A percentile compares a stretch with the other conserved stretches of the same genome.
Conservation (phyloP, 495 filamentous ascomycete genomes). For the Tuber melanosporum region DNA sequence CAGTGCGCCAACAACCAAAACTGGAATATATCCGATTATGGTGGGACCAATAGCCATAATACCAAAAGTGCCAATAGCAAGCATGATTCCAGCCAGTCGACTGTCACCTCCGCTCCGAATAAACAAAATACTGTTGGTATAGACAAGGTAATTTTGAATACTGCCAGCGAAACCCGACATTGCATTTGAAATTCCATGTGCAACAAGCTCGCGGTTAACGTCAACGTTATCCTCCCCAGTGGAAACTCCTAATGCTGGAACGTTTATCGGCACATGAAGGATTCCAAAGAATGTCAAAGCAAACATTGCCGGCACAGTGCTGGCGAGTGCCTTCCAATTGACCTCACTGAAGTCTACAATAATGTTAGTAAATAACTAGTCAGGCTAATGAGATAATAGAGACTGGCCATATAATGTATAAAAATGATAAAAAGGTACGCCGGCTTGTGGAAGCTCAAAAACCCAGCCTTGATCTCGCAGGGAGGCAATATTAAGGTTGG, state of each 20-base stretch:
- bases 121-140: conserved; percentile 92
- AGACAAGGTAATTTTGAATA: conserved; percentile 96
- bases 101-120: conserved; percentile 83
- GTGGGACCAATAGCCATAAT: conserved; percentile 78
- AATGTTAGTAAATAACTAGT: conserved; percentile 34
- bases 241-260: conserved; percentile 81
- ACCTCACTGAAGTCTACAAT: conserved; percentile 61
- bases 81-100: conserved; percentile 75
- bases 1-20: conserved; percentile 90
- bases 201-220: conserved; percentile 83
- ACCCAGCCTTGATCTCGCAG: conserved; percentile 76
- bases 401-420: conserved; percentile 82
- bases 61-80: conserved; percentile 70
- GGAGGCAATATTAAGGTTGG: conserved; percentile 54
- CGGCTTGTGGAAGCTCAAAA: conserved; percentile 73
- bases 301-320: conserved; percentile 89
- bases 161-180: conserved; percentile 78
- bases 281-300: conserved; percentile 96
- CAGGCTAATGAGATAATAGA: not conserved
- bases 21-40: conserved; percentile 87
- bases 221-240: conserved; percentile 85
- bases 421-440: conserved; percentile 92
- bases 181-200: conserved; percentile 88
- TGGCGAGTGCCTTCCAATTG: conserved; percentile 70
- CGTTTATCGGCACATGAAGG: conserved; percentile 95